Base-by-base conservation (phyloP, 768 basidiomycete genomes). In the Ramaria sp. region DNA sequence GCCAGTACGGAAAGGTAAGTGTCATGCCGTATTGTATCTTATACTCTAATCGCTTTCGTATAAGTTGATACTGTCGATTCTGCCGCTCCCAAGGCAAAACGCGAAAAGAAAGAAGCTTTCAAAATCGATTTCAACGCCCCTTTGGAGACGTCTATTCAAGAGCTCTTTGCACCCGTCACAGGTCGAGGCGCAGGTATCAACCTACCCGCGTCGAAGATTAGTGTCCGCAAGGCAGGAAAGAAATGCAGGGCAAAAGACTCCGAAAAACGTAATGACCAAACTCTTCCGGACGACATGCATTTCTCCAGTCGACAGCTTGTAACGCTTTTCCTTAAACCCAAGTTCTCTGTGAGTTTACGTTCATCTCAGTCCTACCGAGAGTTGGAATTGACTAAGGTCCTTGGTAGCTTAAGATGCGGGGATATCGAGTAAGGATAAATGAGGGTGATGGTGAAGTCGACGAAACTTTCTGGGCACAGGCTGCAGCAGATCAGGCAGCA, bases 391-490 rank as follows among this genome's bases (percentile, higher is more conserved):
- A 56, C 10, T n/a, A 34, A 8, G 32, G 32, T 22, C 36, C 25
- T 22, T 48, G 56, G 7, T 65, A 98, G 95, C 70, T 97, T 36
- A 87, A 81, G 63, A 93, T 96, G 91, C 82, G 93, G 13, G 87
- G 88, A 7, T 81, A 81, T 52, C 74, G 75, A 36, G 79, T 74
- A 28, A 61, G 66, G 50, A 59, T 71, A 44, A 62, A 65, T 60
- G 69, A 75, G 60, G 79, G 77, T 27, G 85, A 92, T 59, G 92
- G 87, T 27, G 93, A 96, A 67, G 83, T 95, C 25, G 95, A 97
- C 64, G 92, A 94, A 69, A 82, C 88, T 58, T 98, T 93, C 73
- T 98, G 96, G 96, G 94, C 93, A 0, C 87, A 91, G 61, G 91
- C 90, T 3, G 93, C 92, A 9, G 90, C 89, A 0, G 81, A 88